Evolutionary conservation across 139 green algal species (phyloP), one percentile per base, ranked within the genome.

Genomic region (Limnomonas spitsbergensis): DNA sequence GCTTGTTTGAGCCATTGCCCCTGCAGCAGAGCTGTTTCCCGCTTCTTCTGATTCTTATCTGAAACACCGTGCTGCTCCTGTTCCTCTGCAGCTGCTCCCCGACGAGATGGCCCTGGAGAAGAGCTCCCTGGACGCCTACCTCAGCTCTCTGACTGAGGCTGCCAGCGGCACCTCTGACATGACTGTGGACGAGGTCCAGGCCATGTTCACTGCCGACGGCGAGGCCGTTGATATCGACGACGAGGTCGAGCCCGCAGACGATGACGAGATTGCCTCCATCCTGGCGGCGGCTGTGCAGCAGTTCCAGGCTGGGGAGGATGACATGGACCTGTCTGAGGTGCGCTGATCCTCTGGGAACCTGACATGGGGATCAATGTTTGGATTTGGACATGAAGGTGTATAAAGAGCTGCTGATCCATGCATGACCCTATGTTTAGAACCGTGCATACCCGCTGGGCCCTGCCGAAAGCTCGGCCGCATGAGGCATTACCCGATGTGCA

Each of bases 221-320:
- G 79, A 80, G 73, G 1, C 73, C 2, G 20, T 40, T 14, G 61
- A 79, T 2, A 72, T 67, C 40, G 2, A 79, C 27, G 79, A 75
- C 9, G 79, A 80, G 38, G 72, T 70, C 36, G 79, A 83, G 47
- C 52, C 66, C 31, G 66, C 61, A 6, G 73, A 80, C 40, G 54
- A 71, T 29, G 47, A 2, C 3, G 1, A 75, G 0, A 37, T 70
- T 24, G 2, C 36, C 0, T n/a, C 47, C 47, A 61, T 61, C 47
- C 14, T 61, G 14, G 47, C 47, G 20, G 47, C 47, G 20, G 9
- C 68, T 74, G 68, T 20, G 24, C 29, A 42, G 35, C 35, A 74
- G 42, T 7, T 72, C 27, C 6, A 14, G 14, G 20, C 20, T 9
- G 68, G 20, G 3, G 68, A 74, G 68, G 35, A 14, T 29, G 36